Evolutionary conservation across 2,329 filamentous ascomycete genomes (phyloP).

Genomic region (Harringtonia aguacate): DNA sequence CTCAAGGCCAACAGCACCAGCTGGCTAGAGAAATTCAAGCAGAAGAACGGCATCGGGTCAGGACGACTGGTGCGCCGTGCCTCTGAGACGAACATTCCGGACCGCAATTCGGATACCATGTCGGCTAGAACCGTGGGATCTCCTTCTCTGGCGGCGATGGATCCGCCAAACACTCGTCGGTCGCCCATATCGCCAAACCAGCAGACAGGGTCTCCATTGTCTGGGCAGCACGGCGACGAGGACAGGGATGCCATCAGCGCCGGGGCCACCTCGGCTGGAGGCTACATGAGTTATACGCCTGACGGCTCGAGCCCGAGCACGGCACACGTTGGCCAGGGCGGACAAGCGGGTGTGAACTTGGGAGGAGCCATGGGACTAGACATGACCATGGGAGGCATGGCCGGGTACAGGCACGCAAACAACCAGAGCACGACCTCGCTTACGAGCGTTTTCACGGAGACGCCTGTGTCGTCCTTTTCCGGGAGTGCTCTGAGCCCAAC

Average conservation of each 20-base stretch:
- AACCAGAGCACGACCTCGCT: conserved; percentile 58
- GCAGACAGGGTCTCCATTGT: conserved; percentile 58
- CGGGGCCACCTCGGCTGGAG: not conserved
- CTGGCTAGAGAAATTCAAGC: conserved; percentile 94
- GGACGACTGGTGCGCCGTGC: conserved; percentile 40
- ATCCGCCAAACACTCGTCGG: conserved; percentile 39
- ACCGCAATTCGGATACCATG: conserved; percentile 42
- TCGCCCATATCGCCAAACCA: conserved; percentile 66
- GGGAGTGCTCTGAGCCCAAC: conserved; percentile 62
- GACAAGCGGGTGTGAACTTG: not conserved
- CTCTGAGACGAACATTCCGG: conserved; percentile 61
- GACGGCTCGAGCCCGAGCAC: not conserved
- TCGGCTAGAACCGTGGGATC: conserved; percentile 32
- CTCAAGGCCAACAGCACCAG: conserved; percentile 59
- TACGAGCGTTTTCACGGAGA: conserved; percentile 56
- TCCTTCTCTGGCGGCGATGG: conserved; percentile 32
- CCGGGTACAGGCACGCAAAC: conserved; percentile 48
- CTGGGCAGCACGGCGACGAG: conserved; percentile 59
- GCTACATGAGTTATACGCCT: not conserved
- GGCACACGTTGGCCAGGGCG: not conserved
- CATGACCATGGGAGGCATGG: conserved; percentile 21
- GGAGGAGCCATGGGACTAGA: conserved; percentile 16
- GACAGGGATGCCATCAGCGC: conserved; percentile 40
- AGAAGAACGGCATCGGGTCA: conserved; percentile 58
- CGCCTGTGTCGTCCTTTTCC: conserved; percentile 56